These are phyloP conservation scores for Saccharomyces paradoxus DNA, from an alignment of 805 yeast species.

Conservation along the genomic window DNA sequence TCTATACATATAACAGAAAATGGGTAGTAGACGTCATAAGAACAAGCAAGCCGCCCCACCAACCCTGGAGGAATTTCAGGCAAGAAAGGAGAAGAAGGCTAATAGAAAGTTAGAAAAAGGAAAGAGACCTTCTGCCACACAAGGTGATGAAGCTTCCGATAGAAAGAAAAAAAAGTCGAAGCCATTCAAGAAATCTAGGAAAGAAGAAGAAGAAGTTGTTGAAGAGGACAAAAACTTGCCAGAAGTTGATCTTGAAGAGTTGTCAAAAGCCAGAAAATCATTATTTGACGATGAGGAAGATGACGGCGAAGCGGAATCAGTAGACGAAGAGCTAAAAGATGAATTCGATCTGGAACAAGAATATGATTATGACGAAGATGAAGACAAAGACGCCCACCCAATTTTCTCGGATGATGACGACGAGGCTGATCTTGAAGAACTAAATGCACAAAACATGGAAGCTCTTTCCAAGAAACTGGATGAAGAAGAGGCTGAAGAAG, in stretches of 20 bases:
- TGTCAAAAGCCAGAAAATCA: constrained; percentile 61
- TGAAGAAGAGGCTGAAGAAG: constrained; percentile 49
- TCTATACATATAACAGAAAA: constrained; percentile 18
- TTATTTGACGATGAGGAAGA: constrained; percentile 56
- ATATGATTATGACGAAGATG: constrained; percentile 36
- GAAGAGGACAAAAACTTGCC: constrained; percentile 39
- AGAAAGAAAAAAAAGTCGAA: constrained; percentile 4
- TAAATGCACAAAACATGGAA: constrained; percentile 80
- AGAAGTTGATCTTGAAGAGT: constrained; percentile 59
- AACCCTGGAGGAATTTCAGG: constrained; percentile 71
- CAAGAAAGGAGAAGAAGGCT: constrained; percentile 35
- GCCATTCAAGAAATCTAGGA: constrained; percentile 7
- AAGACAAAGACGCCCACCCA: constrained; percentile 40
- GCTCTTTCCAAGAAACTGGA: constrained; percentile 62
- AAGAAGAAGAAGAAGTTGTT: constrained; percentile 19
- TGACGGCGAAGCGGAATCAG: constrained; percentile 17
- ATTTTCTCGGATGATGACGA: constrained; percentile 74
- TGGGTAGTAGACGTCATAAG: constrained; percentile 87
- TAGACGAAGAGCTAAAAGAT: constrained; percentile 30
- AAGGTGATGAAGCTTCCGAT: constrained; percentile 10
- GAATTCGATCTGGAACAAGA: constrained; percentile 56
- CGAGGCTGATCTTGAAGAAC: constrained; percentile 55
- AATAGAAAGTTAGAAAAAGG: constrained; percentile 32
- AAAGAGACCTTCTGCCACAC: constrained; percentile 25
- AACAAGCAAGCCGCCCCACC: constrained; percentile 94